Conservation (phyloP, 306 rosid species). For the cucumber (Cucumis sativus) region DNA sequence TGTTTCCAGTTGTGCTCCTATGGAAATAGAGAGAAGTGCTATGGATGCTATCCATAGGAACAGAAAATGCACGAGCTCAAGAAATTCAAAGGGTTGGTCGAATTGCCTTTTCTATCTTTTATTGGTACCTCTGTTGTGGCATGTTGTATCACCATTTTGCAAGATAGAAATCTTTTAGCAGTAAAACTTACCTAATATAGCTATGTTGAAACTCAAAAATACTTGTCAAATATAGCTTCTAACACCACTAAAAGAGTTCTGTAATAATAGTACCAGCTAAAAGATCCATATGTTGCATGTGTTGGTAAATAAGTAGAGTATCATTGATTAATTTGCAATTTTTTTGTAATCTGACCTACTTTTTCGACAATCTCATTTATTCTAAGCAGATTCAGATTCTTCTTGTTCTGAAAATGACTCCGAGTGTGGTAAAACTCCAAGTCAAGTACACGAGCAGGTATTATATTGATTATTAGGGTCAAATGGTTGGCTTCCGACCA, state of each 20-base stretch:
- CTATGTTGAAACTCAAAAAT: not conserved
- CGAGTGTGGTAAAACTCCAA: constrained; percentile 27
- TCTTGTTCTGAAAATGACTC: constrained; percentile 45
- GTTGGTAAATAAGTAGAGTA: not conserved
- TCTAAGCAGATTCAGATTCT: constrained; percentile 41
- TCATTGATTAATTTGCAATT: not conserved
- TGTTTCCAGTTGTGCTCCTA: constrained; percentile 47
- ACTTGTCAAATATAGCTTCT: not conserved
- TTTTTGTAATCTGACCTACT: not conserved
- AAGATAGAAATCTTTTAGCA: not conserved
- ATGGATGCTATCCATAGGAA: constrained; percentile 10
- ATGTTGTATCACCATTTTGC: not conserved
- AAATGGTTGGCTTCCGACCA: not conserved
- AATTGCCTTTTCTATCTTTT: not conserved
- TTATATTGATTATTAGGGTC: not conserved
- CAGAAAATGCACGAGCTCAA: constrained; percentile 27
- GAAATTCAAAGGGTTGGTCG: constrained; percentile 35
- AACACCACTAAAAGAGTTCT: not conserved
- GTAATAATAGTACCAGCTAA: not conserved
- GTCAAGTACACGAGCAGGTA: constrained; percentile 38
- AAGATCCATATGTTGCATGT: not conserved
- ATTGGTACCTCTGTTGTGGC: not conserved
- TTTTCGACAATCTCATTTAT: constrained; percentile 7
- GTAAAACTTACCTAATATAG: not conserved
- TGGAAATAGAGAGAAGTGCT: constrained; percentile 43